phyloP scores from a whole-genome alignment of 2,329 filamentous ascomycete genomes.

The Ophiostoma piceae region DNA sequence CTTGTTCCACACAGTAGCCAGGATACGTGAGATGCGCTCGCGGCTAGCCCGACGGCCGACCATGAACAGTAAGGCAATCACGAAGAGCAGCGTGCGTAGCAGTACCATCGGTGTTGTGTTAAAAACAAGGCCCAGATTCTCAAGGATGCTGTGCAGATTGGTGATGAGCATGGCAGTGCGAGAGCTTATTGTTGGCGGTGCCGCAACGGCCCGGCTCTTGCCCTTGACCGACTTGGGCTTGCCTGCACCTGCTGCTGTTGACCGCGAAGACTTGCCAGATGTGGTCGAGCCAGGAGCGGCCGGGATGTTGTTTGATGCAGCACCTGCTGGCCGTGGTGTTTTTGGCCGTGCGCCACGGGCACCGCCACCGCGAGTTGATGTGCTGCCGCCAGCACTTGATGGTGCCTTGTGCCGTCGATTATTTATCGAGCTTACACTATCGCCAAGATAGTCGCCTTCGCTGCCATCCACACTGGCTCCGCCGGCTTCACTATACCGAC shows the following conservation, averaged over 20 bases:
- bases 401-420: conserved; percentile 60
- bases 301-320: background rate
- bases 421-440: conserved; percentile 42
- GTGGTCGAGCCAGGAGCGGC: background rate
- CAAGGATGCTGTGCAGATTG: conserved; percentile 49
- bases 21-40: conserved; percentile 63
- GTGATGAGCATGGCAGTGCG: conserved; percentile 50
- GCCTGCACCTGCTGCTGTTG: background rate
- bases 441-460: conserved; percentile 17
- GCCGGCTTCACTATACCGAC: background rate
- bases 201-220: conserved; percentile 18
- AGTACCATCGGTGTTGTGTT: conserved; percentile 54
- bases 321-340: background rate
- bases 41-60: conserved; percentile 70
- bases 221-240: conserved; percentile 19
- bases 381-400: conserved; percentile 33
- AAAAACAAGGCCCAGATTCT: conserved; percentile 46
- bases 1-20: conserved; percentile 72
- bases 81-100: conserved; percentile 65
- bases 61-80: conserved; percentile 71
- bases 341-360: conserved; percentile 34
- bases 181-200: conserved; percentile 38
- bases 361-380: conserved; percentile 32
- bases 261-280: background rate
- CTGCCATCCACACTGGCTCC: background rate